Conservation (phyloP, 2,329 filamentous ascomycete species). For the Claviceps sp. region DNA sequence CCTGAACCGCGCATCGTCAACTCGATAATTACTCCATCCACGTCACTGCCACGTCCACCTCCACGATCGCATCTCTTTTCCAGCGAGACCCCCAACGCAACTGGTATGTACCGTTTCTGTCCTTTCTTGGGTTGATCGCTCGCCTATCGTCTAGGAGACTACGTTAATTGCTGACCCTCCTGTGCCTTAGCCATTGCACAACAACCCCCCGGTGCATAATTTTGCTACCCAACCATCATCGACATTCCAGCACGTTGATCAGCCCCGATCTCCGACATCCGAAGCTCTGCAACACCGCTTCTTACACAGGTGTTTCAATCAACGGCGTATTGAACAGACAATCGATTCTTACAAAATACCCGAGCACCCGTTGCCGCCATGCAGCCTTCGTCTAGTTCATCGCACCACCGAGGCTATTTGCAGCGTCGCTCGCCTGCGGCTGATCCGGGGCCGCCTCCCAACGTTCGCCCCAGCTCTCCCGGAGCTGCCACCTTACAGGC, state of each 20-base stretch:
- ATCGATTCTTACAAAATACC: background rate
- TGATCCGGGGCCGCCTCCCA: slow-evolving; percentile 44
- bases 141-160: no score
- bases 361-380: slow-evolving; percentile 18
- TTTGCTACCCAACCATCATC: slow-evolving; percentile 3
- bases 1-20: background rate
- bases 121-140: background rate
- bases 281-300: background rate
- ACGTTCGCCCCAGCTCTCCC: slow-evolving; percentile 48
- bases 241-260: background rate
- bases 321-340: background rate
- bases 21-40: background rate
- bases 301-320: background rate
- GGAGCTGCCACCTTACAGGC: slow-evolving; percentile 41
- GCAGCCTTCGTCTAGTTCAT: slow-evolving; percentile 33
- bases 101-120: background rate
- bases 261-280: background rate
- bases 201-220: background rate
- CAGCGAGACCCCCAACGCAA: background rate
- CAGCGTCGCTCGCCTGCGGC: slow-evolving; percentile 51
- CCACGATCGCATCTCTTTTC: background rate
- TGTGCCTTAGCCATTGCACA: background rate
- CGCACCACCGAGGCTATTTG: slow-evolving; percentile 37
- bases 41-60: background rate
- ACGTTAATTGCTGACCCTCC: background rate